Percentiles rank a stretch among this genome's conserved stretches.
phyloP scores from a whole-genome alignment of 2,329 filamentous ascomycete species.

The Scedosporium boydii region DNA sequence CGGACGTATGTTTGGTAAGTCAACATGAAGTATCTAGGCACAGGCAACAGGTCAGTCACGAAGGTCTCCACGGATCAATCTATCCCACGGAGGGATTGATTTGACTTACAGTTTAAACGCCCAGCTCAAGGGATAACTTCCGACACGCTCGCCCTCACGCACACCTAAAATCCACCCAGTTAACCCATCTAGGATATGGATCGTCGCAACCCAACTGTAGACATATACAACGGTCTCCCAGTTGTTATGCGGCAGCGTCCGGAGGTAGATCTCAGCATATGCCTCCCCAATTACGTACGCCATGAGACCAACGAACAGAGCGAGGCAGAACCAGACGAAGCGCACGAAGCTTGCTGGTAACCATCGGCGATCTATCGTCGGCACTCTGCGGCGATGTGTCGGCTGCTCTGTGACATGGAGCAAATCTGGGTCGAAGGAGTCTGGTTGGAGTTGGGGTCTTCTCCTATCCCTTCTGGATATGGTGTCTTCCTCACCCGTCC shows the following conservation, averaged over 20 bases:
- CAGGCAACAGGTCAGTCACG: conserved; percentile 7
- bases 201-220: conserved; percentile 60
- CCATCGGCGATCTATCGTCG: conserved; percentile 41
- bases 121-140: conserved; percentile 62
- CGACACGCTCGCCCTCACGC: conserved; percentile 55
- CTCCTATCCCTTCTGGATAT: conserved; percentile 32
- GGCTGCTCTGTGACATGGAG: conserved; percentile 10
- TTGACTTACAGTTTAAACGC: conserved; percentile 55
- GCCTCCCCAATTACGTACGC: conserved; percentile 60
- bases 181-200: conserved; percentile 53
- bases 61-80: too few relatives aligned
- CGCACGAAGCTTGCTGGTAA: conserved; percentile 57
- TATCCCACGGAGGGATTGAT: background rate
- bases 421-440: conserved; percentile 10
- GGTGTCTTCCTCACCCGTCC: conserved; percentile 48
- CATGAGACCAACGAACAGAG: conserved; percentile 51
- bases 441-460: conserved; percentile 17
- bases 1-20: conserved; percentile 66
- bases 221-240: conserved; percentile 60
- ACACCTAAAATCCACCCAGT: conserved; percentile 60
- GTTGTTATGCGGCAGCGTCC: conserved; percentile 56
- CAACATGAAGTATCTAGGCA: conserved; percentile 50
- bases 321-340: conserved; percentile 61
- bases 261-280: conserved; percentile 59
- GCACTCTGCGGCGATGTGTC: conserved; percentile 14